These are phyloP conservation scores for Zancudomyces culisetae DNA, from an alignment of 371 early-diverging fungal species.

Conservation along the genomic window DNA sequence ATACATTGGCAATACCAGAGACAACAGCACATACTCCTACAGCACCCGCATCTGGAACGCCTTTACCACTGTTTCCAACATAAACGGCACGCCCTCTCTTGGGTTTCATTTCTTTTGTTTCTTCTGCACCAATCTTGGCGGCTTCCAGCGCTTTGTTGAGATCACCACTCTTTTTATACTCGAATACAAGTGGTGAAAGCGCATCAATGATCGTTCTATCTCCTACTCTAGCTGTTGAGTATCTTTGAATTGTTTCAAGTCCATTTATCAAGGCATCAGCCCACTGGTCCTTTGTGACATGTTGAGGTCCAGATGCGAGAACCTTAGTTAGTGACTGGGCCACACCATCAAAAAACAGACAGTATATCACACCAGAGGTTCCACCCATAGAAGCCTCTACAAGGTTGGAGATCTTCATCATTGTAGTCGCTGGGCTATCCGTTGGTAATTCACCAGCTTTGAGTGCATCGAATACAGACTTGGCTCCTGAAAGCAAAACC, in stretches of 20 bases:
- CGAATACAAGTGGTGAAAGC: conserved; percentile 35
- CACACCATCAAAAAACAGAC: conserved; percentile 50
- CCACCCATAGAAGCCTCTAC: conserved; percentile 59
- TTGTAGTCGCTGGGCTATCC: conserved; percentile 24
- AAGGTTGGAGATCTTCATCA: conserved; percentile 33
- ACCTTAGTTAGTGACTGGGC: conserved; percentile 29
- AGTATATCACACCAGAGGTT: conserved; percentile 54
- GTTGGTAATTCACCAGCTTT: conserved; percentile 18
- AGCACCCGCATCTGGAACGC: conserved; percentile 48
- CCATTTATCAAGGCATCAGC: conserved; percentile 29
- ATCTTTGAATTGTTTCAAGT: conserved; percentile 35
- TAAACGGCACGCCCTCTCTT: conserved; percentile 52
- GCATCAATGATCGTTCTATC: conserved; percentile 66
- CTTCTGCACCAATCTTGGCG: conserved; percentile 33
- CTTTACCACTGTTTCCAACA: conserved; percentile 27
- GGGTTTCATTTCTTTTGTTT: conserved; percentile 35
- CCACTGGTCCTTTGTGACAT: conserved; percentile 14
- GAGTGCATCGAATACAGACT: conserved; percentile 27
- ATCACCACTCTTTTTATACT: conserved; percentile 21
- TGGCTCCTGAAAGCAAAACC: conserved; percentile 43
- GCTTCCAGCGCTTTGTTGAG: conserved; percentile 29
- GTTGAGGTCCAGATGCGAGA: conserved; percentile 5
- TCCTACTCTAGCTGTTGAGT: conserved; percentile 52
- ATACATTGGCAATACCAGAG: conserved; percentile 21
- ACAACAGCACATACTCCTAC: conserved; percentile 37